Base-by-base conservation (phyloP, 352 stramenopile species). In the Phytophthora vignae region DNA sequence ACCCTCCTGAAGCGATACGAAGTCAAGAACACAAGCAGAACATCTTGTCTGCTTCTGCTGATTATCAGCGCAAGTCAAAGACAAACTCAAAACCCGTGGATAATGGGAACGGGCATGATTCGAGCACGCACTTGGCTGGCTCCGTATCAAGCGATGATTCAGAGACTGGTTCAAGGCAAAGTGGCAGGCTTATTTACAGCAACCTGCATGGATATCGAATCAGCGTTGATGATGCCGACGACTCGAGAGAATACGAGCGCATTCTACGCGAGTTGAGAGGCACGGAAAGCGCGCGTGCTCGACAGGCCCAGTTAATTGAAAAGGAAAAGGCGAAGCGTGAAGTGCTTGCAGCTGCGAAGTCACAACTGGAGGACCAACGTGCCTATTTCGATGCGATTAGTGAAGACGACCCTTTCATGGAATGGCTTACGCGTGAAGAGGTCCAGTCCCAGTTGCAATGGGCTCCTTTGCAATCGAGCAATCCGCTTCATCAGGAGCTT, bases 181-280 rank as follows among this genome's bases (percentile, higher is more conserved):
- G 27, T 29, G 66, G 48, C 6, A 71, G 74, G 12, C 67, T 86
- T 29, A 77, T 91, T 22, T 96, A 93, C 69, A 96, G 90, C 64
- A 95, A 95, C 25, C 67, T 95, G 1, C 90, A 95, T 55, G 90
- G 90, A 0, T 84, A 93, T 58, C 86, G 90, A 4, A 94, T 96
- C 58, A 81, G 63, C 5, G 61, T 95, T 14, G 81, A 90, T 27
- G 73, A 92, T 46, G 67, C 81, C 2, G 65, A 94, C 48, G 90
- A 96, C 58, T 61, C 78, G 3, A 67, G 64, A 36, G 83, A 93
- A 49, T 96, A 96, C 59, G 83, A 94, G 31, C 77, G 87, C 0
- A 96, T 96, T 70, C 53, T 96, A 21, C 59, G 67, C 10, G 87
- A 94, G 44, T 62, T 95, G n/a, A 79, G 85, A 4, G 82, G 81